Evolutionary conservation across 352 stramenopile species (phyloP), one percentile per base, ranked within the genome.

Genomic region (Pythium chondricola): DNA sequence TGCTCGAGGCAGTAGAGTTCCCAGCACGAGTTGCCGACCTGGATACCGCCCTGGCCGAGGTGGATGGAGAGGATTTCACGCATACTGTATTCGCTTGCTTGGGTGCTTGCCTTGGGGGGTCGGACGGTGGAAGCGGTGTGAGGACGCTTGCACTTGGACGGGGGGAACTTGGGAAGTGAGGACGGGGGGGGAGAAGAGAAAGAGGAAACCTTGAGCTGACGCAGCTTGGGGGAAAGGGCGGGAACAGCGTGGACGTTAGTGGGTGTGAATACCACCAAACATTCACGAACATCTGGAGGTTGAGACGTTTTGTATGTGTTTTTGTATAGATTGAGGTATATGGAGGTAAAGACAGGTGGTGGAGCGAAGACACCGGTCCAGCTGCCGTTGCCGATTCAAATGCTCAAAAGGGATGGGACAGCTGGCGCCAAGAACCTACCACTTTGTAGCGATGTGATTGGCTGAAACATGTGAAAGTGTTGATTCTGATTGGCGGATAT

Each of bases 61-160:
- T n/a, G n/a, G n/a, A n/a, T n/a, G 93, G 88, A 98, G 58, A 99
- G 93, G 68, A 95, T 94, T 67, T 98, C 94, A 73, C 86, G 82
- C 85, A 95, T 96, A 20, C 43, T 56, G 25, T 14, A n/a, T n/a
- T n/a, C n/a, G n/a, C n/a, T n/a, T n/a, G n/a, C n/a, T n/a, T n/a
- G n/a, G n/a, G n/a, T n/a, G n/a, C n/a, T n/a, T n/a, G n/a, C n/a
- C n/a, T n/a, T n/a, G n/a, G n/a, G n/a, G n/a, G n/a, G n/a, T n/a
- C n/a, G n/a, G n/a, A n/a, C n/a, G n/a, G n/a, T n/a, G n/a, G n/a
- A n/a, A n/a, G n/a, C n/a, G n/a, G n/a, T n/a, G n/a, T n/a, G n/a
- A n/a, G n/a, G n/a, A n/a, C n/a, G n/a, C n/a, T n/a, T 54, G 8
- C 43, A 24, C 18, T 27, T 44, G 27, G 43, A 38, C 42, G 26